phyloP scores from a whole-genome alignment of 106 monocot species.

The Platanthera guangdongensis region DNA sequence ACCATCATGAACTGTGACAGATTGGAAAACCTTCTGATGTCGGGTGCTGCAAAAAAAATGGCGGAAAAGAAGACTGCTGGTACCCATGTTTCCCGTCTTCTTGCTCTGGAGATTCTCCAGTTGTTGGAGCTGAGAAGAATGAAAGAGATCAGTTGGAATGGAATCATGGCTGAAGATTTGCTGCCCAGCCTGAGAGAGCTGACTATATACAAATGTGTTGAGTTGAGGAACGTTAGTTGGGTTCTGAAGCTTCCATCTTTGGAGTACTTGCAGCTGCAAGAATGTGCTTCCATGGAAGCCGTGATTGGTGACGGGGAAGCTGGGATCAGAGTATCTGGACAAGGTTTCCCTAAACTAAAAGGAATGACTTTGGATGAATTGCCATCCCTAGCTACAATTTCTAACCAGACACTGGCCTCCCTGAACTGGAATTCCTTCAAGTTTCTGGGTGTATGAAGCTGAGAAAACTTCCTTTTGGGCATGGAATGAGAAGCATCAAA shows the following conservation, averaged over 20 bases:
- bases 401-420: not conserved
- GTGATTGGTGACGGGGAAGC: not conserved
- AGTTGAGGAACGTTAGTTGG: not conserved
- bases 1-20: conserved; percentile 1
- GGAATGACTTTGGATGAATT: not conserved
- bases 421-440: not conserved
- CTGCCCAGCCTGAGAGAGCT: not conserved
- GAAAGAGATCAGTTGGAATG: not conserved
- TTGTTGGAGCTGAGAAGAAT: not conserved
- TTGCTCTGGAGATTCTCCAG: not conserved
- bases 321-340: not conserved
- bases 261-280: not conserved
- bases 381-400: not conserved
- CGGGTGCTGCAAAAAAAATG: not conserved
- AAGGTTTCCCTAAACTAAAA: not conserved
- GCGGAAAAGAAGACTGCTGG: not conserved
- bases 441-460: not conserved
- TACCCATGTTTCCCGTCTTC: not conserved
- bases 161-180: not conserved
- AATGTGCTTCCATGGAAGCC: not conserved
- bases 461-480: not conserved
- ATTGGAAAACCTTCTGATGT: not conserved
- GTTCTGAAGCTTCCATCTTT: not conserved
- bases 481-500: not conserved
- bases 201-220: not conserved